Conservation (phyloP, 2,329 filamentous ascomycete genomes). For the Geosmithia morbida region DNA sequence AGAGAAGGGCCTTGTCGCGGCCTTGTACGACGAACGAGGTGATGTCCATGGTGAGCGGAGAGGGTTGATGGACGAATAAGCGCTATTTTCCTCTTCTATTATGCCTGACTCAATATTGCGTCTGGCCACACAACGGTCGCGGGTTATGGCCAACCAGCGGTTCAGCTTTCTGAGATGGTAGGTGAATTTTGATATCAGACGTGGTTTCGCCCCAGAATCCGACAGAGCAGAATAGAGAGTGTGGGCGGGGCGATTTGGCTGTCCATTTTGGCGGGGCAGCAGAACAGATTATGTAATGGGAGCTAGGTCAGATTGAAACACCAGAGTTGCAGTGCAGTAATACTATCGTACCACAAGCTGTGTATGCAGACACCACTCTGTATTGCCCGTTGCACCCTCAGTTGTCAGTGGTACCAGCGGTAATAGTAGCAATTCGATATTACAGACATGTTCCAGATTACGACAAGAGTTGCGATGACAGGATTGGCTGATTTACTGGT, state of each 20-base stretch:
- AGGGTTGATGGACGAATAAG: not conserved
- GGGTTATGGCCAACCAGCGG: not conserved
- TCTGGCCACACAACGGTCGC: not conserved
- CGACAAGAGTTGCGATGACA: not conserved
- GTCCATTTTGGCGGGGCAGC: not conserved
- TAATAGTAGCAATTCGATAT: too few species aligned
- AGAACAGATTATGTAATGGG: not conserved
- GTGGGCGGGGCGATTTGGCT: not conserved
- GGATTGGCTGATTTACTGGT: not conserved
- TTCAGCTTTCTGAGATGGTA: not conserved
- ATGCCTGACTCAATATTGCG: not conserved
- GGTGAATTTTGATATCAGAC: not conserved
- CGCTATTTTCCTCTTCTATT: not conserved
- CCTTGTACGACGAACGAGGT: conserved; percentile 70
- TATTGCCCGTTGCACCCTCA: too few species aligned
- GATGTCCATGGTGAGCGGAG: conserved; percentile 56
- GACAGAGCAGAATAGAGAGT: not conserved
- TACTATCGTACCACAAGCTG: too few species aligned
- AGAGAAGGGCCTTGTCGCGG: conserved; percentile 69
- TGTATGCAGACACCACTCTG: too few species aligned
- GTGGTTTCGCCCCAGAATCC: not conserved
- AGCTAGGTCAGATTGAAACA: too few species aligned
- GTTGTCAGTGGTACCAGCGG: too few species aligned
- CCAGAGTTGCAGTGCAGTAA: too few species aligned
- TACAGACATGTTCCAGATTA: not conserved